These are phyloP conservation scores for Cladobotryum protrusum DNA, from an alignment of 2,329 filamentous ascomycete species.

Conservation along the genomic window DNA sequence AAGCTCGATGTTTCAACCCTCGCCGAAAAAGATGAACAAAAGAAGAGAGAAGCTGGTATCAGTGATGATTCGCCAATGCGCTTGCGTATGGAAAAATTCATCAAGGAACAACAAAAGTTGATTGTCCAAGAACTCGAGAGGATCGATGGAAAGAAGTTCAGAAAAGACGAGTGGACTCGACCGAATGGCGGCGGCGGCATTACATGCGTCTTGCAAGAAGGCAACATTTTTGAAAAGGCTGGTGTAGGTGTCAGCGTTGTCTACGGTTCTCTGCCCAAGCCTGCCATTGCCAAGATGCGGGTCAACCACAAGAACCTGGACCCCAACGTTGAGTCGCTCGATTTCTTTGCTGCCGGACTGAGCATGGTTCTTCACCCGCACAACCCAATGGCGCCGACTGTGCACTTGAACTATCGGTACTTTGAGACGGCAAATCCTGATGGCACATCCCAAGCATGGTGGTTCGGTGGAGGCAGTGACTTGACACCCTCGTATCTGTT, in stretches of 20 bases:
- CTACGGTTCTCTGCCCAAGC: slow-evolving; percentile 80
- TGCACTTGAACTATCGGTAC: slow-evolving; percentile 97
- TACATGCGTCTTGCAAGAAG: slow-evolving; percentile 90
- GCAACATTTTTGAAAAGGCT: slow-evolving; percentile 95
- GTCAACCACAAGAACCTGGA: slow-evolving; percentile 89
- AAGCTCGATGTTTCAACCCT: slow-evolving; percentile 62
- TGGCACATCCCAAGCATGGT: slow-evolving; percentile 82
- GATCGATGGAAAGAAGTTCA: slow-evolving; percentile 78
- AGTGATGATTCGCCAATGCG: slow-evolving; percentile 85
- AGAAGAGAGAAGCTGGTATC: slow-evolving; percentile 65
- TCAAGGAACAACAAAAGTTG: slow-evolving; percentile 83
- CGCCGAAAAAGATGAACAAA: slow-evolving; percentile 75
- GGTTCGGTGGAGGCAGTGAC: slow-evolving; percentile 95
- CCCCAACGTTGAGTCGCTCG: slow-evolving; percentile 69
- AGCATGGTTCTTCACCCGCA: slow-evolving; percentile 88
- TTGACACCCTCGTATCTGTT: slow-evolving; percentile 91
- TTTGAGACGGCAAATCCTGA: slow-evolving; percentile 90
- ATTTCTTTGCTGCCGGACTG: slow-evolving; percentile 92
- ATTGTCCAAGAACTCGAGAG: slow-evolving; percentile 80
- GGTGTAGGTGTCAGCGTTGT: slow-evolving; percentile 94
- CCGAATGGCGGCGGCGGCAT: slow-evolving; percentile 88
- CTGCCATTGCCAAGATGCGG: slow-evolving; percentile 88
- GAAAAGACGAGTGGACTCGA: slow-evolving; percentile 78
- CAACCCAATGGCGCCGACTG: slow-evolving; percentile 95
- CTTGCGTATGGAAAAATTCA: slow-evolving; percentile 93